Conservation (phyloP, 1,139 yeast genomes). For the Candida tetrigidarum region DNA sequence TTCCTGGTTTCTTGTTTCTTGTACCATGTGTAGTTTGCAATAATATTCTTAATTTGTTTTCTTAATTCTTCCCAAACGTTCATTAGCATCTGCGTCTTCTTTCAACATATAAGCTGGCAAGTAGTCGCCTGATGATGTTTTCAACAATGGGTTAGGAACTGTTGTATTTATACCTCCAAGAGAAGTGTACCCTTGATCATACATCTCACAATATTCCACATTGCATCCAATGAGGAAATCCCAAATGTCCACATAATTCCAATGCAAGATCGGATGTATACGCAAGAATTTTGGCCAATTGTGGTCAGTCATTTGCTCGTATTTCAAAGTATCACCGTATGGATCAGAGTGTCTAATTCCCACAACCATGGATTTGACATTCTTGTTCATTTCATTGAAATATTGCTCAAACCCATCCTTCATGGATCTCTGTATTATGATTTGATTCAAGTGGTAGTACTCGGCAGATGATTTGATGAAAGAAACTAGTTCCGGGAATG, state of each 20-base stretch:
- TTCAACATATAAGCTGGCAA: slow-evolving; percentile 68
- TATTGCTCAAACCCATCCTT: slow-evolving; percentile 69
- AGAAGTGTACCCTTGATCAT: slow-evolving; percentile 81
- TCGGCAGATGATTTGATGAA: slow-evolving; percentile 49
- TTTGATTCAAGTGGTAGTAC: slow-evolving; percentile 49
- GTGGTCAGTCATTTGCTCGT: slow-evolving; percentile 72
- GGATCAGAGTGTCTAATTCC: slow-evolving; percentile 88
- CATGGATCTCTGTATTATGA: slow-evolving; percentile 52
- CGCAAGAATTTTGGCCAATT: slow-evolving; percentile 88
- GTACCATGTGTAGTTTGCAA: too few species aligned
- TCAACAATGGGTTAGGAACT: slow-evolving; percentile 63
- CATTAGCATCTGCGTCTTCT: slow-evolving; percentile 64
- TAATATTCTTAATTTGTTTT: too few species aligned
- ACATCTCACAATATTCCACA: slow-evolving; percentile 66
- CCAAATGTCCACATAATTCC: slow-evolving; percentile 85
- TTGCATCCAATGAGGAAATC: slow-evolving; percentile 55
- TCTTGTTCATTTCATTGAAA: slow-evolving; percentile 44
- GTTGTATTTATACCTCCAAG: slow-evolving; percentile 78
- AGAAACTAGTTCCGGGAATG: slow-evolving; percentile 61
- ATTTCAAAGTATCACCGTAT: slow-evolving; percentile 56
- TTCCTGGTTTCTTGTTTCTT: too few species aligned
- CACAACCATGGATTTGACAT: slow-evolving; percentile 68
- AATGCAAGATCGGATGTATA: slow-evolving; percentile 80
- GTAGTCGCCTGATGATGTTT: slow-evolving; percentile 32
- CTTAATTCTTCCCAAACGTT: slow-evolving; percentile 38